Evolutionary conservation across 805 yeast genomes (phyloP).

Genomic region (Saccharomycopsis guyanensis): DNA sequence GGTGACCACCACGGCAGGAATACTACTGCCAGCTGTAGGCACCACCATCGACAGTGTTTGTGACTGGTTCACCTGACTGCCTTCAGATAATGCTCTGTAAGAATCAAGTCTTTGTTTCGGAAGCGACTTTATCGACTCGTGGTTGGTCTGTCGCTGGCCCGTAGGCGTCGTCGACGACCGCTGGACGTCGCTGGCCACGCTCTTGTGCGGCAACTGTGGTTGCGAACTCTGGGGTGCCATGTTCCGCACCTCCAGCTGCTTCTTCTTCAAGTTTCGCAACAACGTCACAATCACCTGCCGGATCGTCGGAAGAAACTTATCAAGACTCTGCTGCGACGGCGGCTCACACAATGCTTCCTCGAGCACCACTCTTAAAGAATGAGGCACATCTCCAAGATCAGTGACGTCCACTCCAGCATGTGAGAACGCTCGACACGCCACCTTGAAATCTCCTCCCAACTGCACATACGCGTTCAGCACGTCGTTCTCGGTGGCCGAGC

Average conservation of each 20-base stretch:
- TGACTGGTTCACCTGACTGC: neutral
- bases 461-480: conserved; percentile 89
- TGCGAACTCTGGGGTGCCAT: conserved; percentile 22
- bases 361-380: conserved; percentile 63
- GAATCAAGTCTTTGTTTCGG: conserved; percentile 17
- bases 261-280: conserved; percentile 69
- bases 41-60: too few species aligned
- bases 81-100: conserved; percentile 13
- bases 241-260: conserved; percentile 53
- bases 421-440: conserved; percentile 72
- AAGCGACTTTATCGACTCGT: neutral
- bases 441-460: conserved; percentile 88
- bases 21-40: neutral
- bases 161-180: conserved; percentile 6
- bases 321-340: conserved; percentile 77
- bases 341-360: conserved; percentile 82
- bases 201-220: conserved; percentile 14
- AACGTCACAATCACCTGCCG: conserved; percentile 78
- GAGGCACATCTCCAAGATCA: conserved; percentile 89
- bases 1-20: neutral
- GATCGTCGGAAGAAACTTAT: conserved; percentile 72
- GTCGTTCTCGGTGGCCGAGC: conserved; percentile 67
- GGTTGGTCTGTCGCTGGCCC: neutral
- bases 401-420: conserved; percentile 72
- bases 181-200: conserved; percentile 16